Evolutionary conservation across 129 eudicot genomes (phyloP).

Genomic region (Lactuca saligna): DNA sequence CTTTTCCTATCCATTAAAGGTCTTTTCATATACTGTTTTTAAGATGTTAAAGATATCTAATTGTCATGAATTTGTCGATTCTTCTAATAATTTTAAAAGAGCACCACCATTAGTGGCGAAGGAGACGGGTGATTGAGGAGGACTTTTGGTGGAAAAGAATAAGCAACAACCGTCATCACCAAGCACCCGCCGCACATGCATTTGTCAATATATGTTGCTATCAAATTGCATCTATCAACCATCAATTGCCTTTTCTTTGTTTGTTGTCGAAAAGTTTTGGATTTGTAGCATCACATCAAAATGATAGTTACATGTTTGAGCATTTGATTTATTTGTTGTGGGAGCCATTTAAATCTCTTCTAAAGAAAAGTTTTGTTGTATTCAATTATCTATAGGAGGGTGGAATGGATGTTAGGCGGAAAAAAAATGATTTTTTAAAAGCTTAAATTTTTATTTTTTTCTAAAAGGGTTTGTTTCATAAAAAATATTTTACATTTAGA

Average conservation of each 20-base stretch:
- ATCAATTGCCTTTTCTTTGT: neutral
- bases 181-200: constrained; percentile 32
- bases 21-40: neutral
- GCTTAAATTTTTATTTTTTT: too few species aligned
- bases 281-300: neutral
- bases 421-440: too few species aligned
- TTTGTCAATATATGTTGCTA: constrained; percentile 15
- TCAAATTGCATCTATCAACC: neutral
- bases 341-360: too few species aligned
- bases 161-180: constrained; percentile 9
- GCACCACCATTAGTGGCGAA: constrained; percentile 8
- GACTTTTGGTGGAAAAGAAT: constrained; percentile 24
- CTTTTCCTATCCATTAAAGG: too few species aligned
- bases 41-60: neutral
- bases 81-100: neutral
- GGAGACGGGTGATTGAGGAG: constrained; percentile 25
- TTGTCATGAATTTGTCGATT: neutral
- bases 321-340: too few species aligned
- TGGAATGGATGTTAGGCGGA: too few species aligned
- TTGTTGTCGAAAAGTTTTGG: neutral
- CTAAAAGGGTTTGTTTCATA: too few species aligned
- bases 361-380: too few species aligned
- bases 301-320: too few species aligned
- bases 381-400: too few species aligned
- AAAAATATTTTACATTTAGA: too few species aligned